Conservation (phyloP, 345 rosid genomes). For the Citrus hindsii region DNA sequence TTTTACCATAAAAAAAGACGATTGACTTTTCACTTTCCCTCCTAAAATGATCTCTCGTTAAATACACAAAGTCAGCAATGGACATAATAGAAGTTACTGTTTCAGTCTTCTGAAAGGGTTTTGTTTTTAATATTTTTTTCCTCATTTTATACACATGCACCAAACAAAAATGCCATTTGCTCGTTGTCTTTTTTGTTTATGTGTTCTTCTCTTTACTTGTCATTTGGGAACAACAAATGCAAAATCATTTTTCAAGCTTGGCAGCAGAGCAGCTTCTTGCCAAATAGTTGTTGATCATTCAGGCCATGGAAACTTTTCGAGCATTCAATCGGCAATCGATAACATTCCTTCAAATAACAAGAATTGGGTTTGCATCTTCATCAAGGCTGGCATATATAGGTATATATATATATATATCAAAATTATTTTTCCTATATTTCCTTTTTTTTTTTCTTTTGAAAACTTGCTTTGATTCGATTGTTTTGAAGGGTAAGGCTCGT, state of each 20-base stretch:
- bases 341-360: constrained; percentile 42
- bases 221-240: not conserved
- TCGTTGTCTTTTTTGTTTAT: not conserved
- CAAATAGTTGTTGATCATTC: constrained; percentile 38
- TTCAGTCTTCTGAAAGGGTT: not conserved
- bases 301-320: constrained; percentile 49
- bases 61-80: not conserved
- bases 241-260: not conserved
- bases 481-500: not conserved
- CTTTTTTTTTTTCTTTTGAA: too few relatives aligned
- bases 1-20: not conserved
- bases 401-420: not conserved
- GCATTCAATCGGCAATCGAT: constrained; percentile 59
- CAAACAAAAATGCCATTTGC: not conserved
- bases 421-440: not conserved
- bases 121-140: not conserved
- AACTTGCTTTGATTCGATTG: too few relatives aligned
- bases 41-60: not conserved
- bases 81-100: not conserved
- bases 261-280: not conserved
- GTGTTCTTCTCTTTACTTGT: not conserved
- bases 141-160: too few relatives aligned
- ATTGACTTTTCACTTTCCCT: constrained; percentile 1
- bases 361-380: constrained; percentile 48
- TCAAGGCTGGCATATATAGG: constrained; percentile 55